Evolutionary conservation across 257 asterid species (phyloP), one percentile per base, ranked within the genome.

Genomic region (Salvia rosmarinus): DNA sequence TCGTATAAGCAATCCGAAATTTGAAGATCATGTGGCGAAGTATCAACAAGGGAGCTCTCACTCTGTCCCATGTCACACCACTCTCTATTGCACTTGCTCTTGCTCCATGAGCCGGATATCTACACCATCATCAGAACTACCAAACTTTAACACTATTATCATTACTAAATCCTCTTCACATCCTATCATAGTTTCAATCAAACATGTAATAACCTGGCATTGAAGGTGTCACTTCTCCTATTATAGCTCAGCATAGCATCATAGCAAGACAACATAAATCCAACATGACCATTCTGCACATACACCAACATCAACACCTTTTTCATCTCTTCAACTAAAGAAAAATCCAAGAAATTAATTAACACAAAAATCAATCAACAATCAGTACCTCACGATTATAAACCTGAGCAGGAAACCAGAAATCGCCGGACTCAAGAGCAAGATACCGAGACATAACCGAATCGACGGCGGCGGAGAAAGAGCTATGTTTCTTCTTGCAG

Each of bases 331-430:
- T 9, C n/a, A 32, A 14, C 3, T 3, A 4, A 14, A 32, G 8
- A 14, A 5, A 54, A 21, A 55, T 4, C 62, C 0, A 23, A 6
- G 58, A 3, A 37, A 39, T 7, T 2, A 8, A 62, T 28, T 7
- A 9, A 54, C 42, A 16, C 46, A 30, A 64, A 13, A 10, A 46
- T n/a, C n/a, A 20, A 70, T 17, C 30, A 39, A 11, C 2, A 39
- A 42, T 0, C 0, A 60, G 51, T 43, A 28, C 98, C 96, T 92
- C 96, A 1, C 96, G 92, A 61, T 92, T 92, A 46, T 88, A 92
- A 51, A 92, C 96, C 83, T 92, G 98, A 2, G 97, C 97, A 63
- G 96, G 97, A 69, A 92, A 90, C 88, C 95, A 85, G 70, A 90
- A 90, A 21, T 74, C 75, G 61, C 98, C 98, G 51, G 92, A 80